A percentile compares a stretch with the other conserved stretches of the same genome.
phyloP scores from a whole-genome alignment of 2,329 filamentous ascomycete species.

The Verticillium nonalfalfae region DNA sequence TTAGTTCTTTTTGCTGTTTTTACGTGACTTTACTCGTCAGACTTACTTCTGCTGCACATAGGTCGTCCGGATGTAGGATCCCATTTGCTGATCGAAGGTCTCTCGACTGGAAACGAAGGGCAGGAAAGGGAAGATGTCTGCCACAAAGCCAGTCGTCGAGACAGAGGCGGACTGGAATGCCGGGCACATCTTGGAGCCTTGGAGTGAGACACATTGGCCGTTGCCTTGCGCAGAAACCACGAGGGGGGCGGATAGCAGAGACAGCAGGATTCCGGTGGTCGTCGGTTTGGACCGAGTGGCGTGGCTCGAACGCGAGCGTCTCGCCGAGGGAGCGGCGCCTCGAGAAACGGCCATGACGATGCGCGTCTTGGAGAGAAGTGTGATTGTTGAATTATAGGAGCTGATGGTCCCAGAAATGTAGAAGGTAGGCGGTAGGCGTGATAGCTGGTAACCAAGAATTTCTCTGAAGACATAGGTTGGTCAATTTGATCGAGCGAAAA shows the following conservation, averaged over 20 bases:
- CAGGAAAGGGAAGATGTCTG: constrained; percentile 71
- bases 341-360: neutral
- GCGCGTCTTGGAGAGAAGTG: neutral
- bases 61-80: constrained; percentile 63
- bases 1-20: neutral
- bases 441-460: neutral
- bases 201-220: constrained; percentile 50
- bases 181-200: constrained; percentile 62
- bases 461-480: neutral
- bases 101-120: constrained; percentile 67
- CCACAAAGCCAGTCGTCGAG: constrained; percentile 53
- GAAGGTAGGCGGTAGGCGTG: neutral
- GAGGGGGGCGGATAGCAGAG: constrained; percentile 26
- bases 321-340: neutral
- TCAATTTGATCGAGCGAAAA: neutral
- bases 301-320: neutral
- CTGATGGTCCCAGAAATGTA: neutral
- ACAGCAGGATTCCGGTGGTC: constrained; percentile 11
- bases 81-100: constrained; percentile 73
- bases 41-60: constrained; percentile 76
- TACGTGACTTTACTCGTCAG: neutral
- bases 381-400: neutral
- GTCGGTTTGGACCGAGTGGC: neutral
- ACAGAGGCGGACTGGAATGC: constrained; percentile 69
- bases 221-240: constrained; percentile 32